Conservation (phyloP, 2,329 filamentous ascomycete species). For the Neonectria coccinea region DNA sequence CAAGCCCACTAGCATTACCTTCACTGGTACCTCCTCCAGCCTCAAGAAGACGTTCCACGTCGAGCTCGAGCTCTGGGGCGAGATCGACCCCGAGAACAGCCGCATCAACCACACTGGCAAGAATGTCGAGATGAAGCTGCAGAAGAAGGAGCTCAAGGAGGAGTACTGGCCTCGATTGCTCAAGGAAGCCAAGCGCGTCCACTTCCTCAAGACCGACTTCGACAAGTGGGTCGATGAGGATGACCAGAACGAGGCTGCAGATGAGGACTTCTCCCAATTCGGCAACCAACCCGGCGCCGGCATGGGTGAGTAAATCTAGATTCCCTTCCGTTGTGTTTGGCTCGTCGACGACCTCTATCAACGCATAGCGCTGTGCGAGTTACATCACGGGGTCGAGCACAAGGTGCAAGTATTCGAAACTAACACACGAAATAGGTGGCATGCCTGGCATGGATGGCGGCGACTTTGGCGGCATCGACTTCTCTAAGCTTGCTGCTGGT, state of each 20-base stretch:
- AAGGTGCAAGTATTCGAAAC: neutral
- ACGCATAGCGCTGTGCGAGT: neutral
- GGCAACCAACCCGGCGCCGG: constrained; percentile 58
- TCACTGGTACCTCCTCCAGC: constrained; percentile 83
- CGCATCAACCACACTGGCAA: constrained; percentile 90
- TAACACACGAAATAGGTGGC: constrained; percentile 54
- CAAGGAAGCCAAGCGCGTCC: constrained; percentile 88
- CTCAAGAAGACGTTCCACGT: constrained; percentile 91
- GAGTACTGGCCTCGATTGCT: constrained; percentile 96
- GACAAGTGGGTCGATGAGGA: constrained; percentile 99
- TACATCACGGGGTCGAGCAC: constrained; percentile 2
- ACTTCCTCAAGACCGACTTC: constrained; percentile 99
- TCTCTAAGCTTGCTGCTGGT: constrained; percentile 83
- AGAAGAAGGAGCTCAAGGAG: constrained; percentile 96
- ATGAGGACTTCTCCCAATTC: constrained; percentile 81
- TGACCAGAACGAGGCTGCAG: constrained; percentile 90
- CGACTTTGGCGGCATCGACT: constrained; percentile 90
- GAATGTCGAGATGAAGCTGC: constrained; percentile 89
- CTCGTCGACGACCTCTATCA: neutral
- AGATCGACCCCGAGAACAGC: constrained; percentile 87
- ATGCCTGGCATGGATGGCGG: constrained; percentile 68
- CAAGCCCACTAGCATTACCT: constrained; percentile 80
- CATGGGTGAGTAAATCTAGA: constrained; percentile 64
- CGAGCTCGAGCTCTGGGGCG: constrained; percentile 86
- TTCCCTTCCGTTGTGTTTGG: neutral